Conservation (phyloP, 768 basidiomycete genomes). For the Leccinellum luteum region DNA sequence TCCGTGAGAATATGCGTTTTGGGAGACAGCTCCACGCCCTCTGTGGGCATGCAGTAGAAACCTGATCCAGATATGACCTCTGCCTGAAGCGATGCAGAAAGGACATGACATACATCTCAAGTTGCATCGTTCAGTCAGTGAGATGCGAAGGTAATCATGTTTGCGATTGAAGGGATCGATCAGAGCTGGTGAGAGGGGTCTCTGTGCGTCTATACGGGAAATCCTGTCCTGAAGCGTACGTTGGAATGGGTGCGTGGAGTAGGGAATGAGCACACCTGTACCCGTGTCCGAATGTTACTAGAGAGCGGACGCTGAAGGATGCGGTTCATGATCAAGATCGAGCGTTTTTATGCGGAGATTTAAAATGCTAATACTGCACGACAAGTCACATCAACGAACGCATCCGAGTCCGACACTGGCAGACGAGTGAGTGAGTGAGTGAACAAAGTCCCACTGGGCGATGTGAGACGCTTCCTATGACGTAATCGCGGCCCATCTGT, state of each 20-base stretch:
- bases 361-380: no score
- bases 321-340: constrained; percentile 5
- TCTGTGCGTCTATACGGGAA: constrained; percentile 46
- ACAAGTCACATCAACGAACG: no score
- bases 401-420: no score
- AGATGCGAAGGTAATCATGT: constrained; percentile 88
- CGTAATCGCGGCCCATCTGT: not conserved
- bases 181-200: constrained; percentile 50
- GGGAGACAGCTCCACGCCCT: constrained; percentile 76
- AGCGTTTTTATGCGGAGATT: no score
- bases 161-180: constrained; percentile 64
- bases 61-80: constrained; percentile 40
- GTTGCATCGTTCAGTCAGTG: constrained; percentile 85
- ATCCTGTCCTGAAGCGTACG: constrained; percentile 48
- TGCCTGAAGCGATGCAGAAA: not conserved
- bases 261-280: constrained; percentile 16
- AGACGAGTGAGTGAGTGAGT: no score
- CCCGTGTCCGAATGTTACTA: constrained; percentile 12
- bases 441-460: no score
- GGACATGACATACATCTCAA: constrained; percentile 61
- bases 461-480: not conserved
- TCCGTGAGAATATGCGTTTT: constrained; percentile 66
- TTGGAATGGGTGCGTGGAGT: not conserved
- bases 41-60: constrained; percentile 89
- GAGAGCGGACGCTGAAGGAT: constrained; percentile 14